These are phyloP conservation scores for Vararia minispora DNA, from an alignment of 768 basidiomycete species.

Conservation along the genomic window DNA sequence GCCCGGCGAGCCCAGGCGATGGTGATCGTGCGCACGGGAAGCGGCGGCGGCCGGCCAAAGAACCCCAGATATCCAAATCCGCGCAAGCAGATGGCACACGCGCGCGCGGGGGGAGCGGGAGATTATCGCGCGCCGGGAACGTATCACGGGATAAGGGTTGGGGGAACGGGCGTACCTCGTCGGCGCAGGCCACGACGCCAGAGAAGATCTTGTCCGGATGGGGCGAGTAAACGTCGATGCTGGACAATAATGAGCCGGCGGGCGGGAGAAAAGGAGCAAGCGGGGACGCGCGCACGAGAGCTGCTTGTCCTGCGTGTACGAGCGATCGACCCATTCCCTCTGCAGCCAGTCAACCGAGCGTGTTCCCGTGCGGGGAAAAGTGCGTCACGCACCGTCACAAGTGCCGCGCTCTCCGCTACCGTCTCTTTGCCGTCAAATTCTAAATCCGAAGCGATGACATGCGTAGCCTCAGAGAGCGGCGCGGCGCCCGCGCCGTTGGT, in stretches of 20 bases:
- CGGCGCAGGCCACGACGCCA: conserved; percentile 62
- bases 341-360: too few relatives aligned
- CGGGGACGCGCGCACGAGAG: conserved; percentile 2
- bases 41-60: too few relatives aligned
- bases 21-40: too few relatives aligned
- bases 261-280: background rate
- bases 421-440: conserved; percentile 11
- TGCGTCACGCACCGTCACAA: conserved; percentile 9
- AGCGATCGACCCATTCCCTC: conserved; percentile 13
- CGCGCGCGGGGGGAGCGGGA: too few relatives aligned
- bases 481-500: conserved; percentile 8
- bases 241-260: conserved; percentile 24
- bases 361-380: too few relatives aligned
- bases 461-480: conserved; percentile 8
- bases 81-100: too few relatives aligned
- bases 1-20: too few relatives aligned
- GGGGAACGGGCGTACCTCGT: conserved; percentile 36
- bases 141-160: background rate
- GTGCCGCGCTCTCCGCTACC: conserved; percentile 3
- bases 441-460: conserved; percentile 7
- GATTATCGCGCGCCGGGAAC: too few relatives aligned
- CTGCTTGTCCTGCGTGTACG: conserved; percentile 9
- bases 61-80: too few relatives aligned
- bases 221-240: too few relatives aligned
- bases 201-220: conserved; percentile 77